phyloP scores from a whole-genome alignment of 73 alveolate genomes.

The Paramecium sexaurelia region DNA sequence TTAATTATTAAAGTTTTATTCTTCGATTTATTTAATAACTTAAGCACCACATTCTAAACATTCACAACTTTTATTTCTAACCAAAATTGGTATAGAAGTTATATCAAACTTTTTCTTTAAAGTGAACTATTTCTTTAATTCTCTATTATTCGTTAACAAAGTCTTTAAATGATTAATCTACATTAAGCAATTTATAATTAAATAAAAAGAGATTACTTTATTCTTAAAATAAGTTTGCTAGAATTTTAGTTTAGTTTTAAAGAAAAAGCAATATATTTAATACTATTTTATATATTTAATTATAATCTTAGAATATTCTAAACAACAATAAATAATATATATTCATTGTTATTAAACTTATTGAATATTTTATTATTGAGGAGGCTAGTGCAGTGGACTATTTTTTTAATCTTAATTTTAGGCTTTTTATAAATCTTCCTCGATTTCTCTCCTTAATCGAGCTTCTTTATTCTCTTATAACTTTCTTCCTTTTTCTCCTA shows the following conservation, averaged over 20 bases:
- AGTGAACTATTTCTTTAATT: not conserved
- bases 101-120: not conserved
- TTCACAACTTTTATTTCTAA: conserved; percentile 34
- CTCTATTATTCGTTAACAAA: not conserved
- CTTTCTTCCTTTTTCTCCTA: conserved; percentile 75
- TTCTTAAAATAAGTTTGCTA: not conserved
- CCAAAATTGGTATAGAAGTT: not conserved
- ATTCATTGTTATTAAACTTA: not conserved
- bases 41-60: not conserved
- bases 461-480: conserved; percentile 33
- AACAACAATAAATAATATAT: not conserved
- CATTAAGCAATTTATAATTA: not conserved
- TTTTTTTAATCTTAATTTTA: not conserved
- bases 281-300: no score
- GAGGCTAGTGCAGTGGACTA: not conserved
- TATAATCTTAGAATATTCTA: no score
- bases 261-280: no score
- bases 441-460: conserved; percentile 5
- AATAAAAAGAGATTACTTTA: not conserved
- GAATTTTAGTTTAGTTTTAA: not conserved
- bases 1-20: not conserved
- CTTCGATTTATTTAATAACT: conserved; percentile 12
- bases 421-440: not conserved
- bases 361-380: not conserved
- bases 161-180: not conserved